phyloP scores from a whole-genome alignment of 2,329 filamentous ascomycete species.

The Microcyclospora pomicola region DNA sequence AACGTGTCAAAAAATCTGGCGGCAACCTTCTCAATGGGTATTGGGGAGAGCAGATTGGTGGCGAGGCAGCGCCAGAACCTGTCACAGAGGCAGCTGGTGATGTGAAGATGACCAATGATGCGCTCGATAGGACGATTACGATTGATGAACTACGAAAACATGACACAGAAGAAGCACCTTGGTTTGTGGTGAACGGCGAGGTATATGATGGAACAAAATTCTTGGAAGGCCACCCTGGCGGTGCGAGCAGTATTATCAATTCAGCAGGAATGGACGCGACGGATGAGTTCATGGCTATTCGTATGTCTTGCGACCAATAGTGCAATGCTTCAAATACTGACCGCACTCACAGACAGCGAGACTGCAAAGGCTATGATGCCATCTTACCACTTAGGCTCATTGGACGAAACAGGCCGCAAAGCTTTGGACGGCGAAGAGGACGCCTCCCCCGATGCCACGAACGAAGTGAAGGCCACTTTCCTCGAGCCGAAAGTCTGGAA shows the following conservation, averaged over 20 bases:
- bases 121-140: constrained; percentile 48
- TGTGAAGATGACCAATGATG: constrained; percentile 63
- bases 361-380: constrained; percentile 86
- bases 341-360: constrained; percentile 55
- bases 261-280: constrained; percentile 71
- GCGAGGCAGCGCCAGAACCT: constrained; percentile 30
- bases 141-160: constrained; percentile 61
- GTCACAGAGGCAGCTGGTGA: constrained; percentile 44
- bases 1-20: constrained; percentile 68
- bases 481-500: constrained; percentile 59
- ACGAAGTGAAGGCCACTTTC: constrained; percentile 46
- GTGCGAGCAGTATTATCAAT: constrained; percentile 68
- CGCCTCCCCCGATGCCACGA: constrained; percentile 27
- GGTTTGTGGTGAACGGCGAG: constrained; percentile 80
- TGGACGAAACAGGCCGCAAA: constrained; percentile 47
- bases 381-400: constrained; percentile 67
- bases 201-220: constrained; percentile 80
- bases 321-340: neutral
- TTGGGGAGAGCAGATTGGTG: constrained; percentile 63
- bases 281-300: constrained; percentile 85
- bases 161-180: constrained; percentile 50
- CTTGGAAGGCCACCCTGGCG: constrained; percentile 70
- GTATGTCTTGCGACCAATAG: constrained; percentile 39
- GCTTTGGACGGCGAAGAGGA: constrained; percentile 36
- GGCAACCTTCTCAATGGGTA: constrained; percentile 68